These are phyloP conservation scores for Cladophialophora exuberans DNA, from an alignment of 2,329 filamentous ascomycete species.

Conservation along the genomic window DNA sequence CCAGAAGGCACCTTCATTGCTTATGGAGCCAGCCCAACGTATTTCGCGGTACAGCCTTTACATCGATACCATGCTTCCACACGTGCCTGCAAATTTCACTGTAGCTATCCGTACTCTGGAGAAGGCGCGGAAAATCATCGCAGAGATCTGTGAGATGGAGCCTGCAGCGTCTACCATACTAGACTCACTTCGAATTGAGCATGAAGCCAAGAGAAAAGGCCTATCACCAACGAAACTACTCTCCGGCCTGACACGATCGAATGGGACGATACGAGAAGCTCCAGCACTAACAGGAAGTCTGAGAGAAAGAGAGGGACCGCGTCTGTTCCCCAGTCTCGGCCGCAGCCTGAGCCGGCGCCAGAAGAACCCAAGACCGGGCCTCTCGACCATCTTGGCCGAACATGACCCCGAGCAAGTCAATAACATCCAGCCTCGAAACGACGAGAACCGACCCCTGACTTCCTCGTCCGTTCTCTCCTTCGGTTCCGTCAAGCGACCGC, in stretches of 20 bases:
- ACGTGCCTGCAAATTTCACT: constrained; percentile 31
- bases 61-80: constrained; percentile 79
- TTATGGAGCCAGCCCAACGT: constrained; percentile 95
- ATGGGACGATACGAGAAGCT: constrained; percentile 31
- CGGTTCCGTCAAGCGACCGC: constrained; percentile 23
- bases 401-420: constrained; percentile 33
- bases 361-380: constrained; percentile 25
- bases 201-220: constrained; percentile 30
- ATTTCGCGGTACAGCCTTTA: constrained; percentile 92
- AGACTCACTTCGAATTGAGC: constrained; percentile 33
- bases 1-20: constrained; percentile 82
- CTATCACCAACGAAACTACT: constrained; percentile 34
- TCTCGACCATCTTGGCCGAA: constrained; percentile 31
- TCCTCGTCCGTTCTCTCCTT: constrained; percentile 27
- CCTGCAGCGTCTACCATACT: constrained; percentile 56
- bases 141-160: constrained; percentile 94
- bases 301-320: constrained; percentile 28
- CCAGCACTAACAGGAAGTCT: constrained; percentile 30
- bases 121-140: constrained; percentile 88
- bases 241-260: constrained; percentile 29
- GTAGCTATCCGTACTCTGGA: constrained; percentile 64
- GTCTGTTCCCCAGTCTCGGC: constrained; percentile 31
- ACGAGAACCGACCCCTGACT: constrained; percentile 32
- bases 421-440: constrained; percentile 24
- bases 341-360: constrained; percentile 31